Evolutionary conservation across 176 grass and related monocot genomes (phyloP).

Genomic region (Oryza australiensis): DNA sequence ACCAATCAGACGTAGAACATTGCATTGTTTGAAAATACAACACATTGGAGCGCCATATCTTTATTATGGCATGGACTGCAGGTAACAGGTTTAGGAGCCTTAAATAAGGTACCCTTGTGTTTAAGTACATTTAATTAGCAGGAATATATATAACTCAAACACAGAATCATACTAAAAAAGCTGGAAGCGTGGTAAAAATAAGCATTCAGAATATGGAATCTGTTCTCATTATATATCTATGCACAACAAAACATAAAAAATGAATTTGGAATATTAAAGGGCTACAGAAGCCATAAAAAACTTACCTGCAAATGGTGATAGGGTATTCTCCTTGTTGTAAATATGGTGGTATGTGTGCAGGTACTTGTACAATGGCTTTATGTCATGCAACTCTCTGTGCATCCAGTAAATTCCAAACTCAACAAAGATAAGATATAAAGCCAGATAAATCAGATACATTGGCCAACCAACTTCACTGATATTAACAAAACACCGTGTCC

Average conservation of each 20-base stretch:
- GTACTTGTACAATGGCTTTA: slow-evolving; percentile 95
- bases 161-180: not conserved
- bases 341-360: slow-evolving; percentile 92
- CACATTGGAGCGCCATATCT: slow-evolving; percentile 11
- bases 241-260: not conserved
- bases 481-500: slow-evolving; percentile 74
- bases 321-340: slow-evolving; percentile 98
- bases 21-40: not conserved
- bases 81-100: not conserved
- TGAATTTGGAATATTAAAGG: not conserved
- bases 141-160: not conserved
- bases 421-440: slow-evolving; percentile 65
- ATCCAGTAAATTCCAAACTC: slow-evolving; percentile 99
- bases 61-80: not conserved
- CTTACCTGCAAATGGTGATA: slow-evolving; percentile 95
- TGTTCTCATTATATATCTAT: not conserved
- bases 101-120: not conserved
- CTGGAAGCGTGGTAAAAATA: not conserved
- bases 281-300: not conserved
- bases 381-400: slow-evolving; percentile 97
- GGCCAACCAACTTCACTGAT: slow-evolving; percentile 72
- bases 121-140: not conserved
- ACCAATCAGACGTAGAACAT: not conserved
- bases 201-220: not conserved
- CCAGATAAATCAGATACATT: slow-evolving; percentile 55